These are phyloP conservation scores for Aspergillus tubingensis DNA, from an alignment of 2,329 filamentous ascomycete genomes.

Conservation along the genomic window DNA sequence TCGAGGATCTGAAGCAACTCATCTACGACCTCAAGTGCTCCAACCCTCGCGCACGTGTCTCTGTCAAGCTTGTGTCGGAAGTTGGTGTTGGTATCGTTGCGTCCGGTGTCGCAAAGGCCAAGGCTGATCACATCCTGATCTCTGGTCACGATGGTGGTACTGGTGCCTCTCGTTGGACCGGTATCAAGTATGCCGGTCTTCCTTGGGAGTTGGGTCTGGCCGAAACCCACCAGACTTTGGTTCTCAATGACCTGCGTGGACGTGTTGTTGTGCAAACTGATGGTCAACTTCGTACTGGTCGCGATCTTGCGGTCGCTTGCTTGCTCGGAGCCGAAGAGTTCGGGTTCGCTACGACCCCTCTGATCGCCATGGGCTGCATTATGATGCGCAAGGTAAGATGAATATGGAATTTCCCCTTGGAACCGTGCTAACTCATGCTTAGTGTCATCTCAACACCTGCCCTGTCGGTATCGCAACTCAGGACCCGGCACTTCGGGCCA, in stretches of 20 bases:
- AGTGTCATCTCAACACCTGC: slow-evolving; percentile 66
- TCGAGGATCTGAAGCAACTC: slow-evolving; percentile 95
- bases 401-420: neutral
- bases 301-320: slow-evolving; percentile 92
- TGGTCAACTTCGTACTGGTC: slow-evolving; percentile 87
- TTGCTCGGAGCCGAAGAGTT: slow-evolving; percentile 96
- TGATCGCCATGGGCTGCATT: slow-evolving; percentile 96
- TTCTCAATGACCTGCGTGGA: slow-evolving; percentile 91
- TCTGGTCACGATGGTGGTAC: slow-evolving; percentile 97
- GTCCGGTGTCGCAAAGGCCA: slow-evolving; percentile 95
- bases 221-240: slow-evolving; percentile 94
- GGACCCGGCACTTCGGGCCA: slow-evolving; percentile 89
- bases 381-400: slow-evolving; percentile 63
- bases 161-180: slow-evolving; percentile 94
- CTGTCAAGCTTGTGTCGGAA: slow-evolving; percentile 96
- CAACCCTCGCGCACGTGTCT: slow-evolving; percentile 86
- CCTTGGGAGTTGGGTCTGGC: slow-evolving; percentile 96
- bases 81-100: slow-evolving; percentile 97
- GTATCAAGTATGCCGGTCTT: slow-evolving; percentile 96
- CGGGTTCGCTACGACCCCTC: slow-evolving; percentile 90
- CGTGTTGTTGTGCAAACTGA: slow-evolving; percentile 96
- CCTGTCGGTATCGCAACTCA: slow-evolving; percentile 95
- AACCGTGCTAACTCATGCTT: neutral
- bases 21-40: slow-evolving; percentile 98
- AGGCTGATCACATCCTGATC: slow-evolving; percentile 94